These are phyloP conservation scores for Castanea sativa DNA, from an alignment of 306 rosid species.

Conservation along the genomic window DNA sequence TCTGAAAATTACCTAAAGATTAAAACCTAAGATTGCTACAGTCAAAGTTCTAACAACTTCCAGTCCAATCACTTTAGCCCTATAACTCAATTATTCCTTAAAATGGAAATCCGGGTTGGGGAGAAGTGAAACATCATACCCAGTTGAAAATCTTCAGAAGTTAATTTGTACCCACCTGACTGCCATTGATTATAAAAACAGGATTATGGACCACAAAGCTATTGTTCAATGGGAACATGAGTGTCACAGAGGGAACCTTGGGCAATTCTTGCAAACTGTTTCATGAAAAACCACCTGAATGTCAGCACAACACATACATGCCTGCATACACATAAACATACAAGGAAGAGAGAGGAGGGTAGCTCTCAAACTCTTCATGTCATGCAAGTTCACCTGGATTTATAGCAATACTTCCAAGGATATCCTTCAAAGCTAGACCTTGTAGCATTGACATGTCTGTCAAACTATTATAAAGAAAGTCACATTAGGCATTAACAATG, in stretches of 20 bases:
- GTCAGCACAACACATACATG: constrained; percentile 5
- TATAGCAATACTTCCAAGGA: constrained; percentile 89
- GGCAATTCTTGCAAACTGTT: constrained; percentile 60
- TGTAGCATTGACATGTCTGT: constrained; percentile 62
- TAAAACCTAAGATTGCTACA: background rate
- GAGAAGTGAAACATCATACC: background rate
- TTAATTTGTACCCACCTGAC: constrained; percentile 50
- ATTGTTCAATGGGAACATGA: constrained; percentile 71
- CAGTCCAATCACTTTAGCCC: background rate
- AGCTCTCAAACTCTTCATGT: background rate
- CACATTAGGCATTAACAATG: constrained; percentile 28
- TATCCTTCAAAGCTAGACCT: constrained; percentile 50
- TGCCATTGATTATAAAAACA: constrained; percentile 35
- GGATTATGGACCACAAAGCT: constrained; percentile 75
- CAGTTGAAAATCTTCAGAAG: constrained; percentile 12
- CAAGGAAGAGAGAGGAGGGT: background rate
- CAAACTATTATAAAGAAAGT: constrained; percentile 55
- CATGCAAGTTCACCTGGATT: constrained; percentile 49
- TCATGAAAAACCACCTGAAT: background rate
- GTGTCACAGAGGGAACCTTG: constrained; percentile 64
- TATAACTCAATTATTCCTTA: background rate
- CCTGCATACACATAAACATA: background rate
- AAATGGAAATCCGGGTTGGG: background rate
- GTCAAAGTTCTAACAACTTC: background rate
- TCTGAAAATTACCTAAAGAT: background rate